phyloP scores from a whole-genome alignment of 257 asterid species.

The Solanum habrochaites region DNA sequence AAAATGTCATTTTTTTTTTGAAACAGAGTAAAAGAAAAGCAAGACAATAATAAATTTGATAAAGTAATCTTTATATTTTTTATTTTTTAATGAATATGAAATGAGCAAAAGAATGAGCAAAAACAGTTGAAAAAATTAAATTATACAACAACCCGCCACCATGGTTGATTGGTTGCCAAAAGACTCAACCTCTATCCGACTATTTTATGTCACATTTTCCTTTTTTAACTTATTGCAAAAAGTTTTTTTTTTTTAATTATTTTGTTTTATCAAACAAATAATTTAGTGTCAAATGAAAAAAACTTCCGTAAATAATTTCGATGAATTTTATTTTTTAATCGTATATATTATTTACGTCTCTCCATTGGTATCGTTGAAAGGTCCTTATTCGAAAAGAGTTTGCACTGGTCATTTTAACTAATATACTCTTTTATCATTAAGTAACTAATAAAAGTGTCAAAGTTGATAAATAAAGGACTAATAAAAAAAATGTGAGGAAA shows the following conservation, averaged over 20 bases:
- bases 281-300: neutral
- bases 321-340: too few relatives aligned
- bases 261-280: too few relatives aligned
- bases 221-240: neutral
- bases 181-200: neutral
- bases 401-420: neutral
- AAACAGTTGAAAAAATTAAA: neutral
- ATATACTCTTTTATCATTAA: neutral
- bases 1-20: too few relatives aligned
- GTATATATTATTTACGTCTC: too few relatives aligned
- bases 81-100: accelerated
- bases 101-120: neutral
- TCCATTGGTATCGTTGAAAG: neutral
- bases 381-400: too few relatives aligned
- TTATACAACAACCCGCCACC: neutral
- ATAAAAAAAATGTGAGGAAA: neutral
- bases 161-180: neutral
- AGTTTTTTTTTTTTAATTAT: too few relatives aligned
- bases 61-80: neutral
- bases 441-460: neutral
- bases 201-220: neutral
- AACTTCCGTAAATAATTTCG: neutral
- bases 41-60: neutral
- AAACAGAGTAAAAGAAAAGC: too few relatives aligned
- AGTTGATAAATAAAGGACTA: neutral